phyloP scores from a whole-genome alignment of 1,284 basidiomycete species.

The Boletellus deceptivus region DNA sequence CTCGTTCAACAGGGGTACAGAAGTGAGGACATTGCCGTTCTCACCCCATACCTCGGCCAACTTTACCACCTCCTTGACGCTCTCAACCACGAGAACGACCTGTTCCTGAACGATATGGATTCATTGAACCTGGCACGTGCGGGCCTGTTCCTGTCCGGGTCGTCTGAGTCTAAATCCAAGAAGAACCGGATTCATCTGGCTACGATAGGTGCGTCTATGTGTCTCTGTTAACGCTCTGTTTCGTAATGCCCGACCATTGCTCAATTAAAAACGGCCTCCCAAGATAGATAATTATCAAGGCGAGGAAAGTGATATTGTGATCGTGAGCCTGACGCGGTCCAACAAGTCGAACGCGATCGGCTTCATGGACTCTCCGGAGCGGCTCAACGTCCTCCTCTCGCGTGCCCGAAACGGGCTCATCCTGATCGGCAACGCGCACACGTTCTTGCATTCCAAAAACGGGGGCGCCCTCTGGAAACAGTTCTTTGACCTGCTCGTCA shows the following conservation, averaged over 20 bases:
- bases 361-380: conserved; percentile 64
- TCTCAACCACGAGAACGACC: conserved; percentile 50
- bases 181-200: conserved; percentile 44
- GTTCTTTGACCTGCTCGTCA: conserved; percentile 44
- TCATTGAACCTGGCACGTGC: conserved; percentile 29
- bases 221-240: too few species aligned
- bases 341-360: conserved; percentile 55
- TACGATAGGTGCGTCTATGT: conserved; percentile 50
- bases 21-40: conserved; percentile 53
- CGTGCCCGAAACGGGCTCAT: conserved; percentile 59
- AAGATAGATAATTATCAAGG: conserved; percentile 60
- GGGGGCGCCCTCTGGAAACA: conserved; percentile 50
- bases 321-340: conserved; percentile 56
- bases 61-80: conserved; percentile 45
- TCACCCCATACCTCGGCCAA: conserved; percentile 69
- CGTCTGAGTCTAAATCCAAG: background rate
- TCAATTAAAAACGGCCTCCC: too few species aligned
- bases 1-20: conserved; percentile 64
- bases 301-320: conserved; percentile 64
- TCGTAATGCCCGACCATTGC: too few species aligned
- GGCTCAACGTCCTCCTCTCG: conserved; percentile 64
- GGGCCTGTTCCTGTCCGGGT: background rate
- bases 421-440: conserved; percentile 60
- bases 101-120: conserved; percentile 60
- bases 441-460: conserved; percentile 52